These are phyloP conservation scores for Ceratocystis huliohia DNA, from an alignment of 2,329 filamentous ascomycete genomes.

Conservation along the genomic window DNA sequence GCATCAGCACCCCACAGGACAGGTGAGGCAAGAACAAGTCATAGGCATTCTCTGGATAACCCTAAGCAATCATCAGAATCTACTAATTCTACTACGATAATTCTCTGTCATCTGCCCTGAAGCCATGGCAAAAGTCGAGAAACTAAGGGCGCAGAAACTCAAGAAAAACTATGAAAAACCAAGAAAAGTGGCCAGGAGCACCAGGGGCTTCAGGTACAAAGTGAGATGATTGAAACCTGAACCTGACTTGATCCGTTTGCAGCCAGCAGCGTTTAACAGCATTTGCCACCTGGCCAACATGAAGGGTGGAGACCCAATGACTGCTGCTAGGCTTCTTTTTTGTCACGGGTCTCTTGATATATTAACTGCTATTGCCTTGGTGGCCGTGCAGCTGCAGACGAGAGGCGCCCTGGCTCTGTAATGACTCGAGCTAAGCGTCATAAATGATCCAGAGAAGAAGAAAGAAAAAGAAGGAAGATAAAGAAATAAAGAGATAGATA, in stretches of 20 bases:
- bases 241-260: not conserved
- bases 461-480: not conserved
- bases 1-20: not conserved
- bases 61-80: not conserved
- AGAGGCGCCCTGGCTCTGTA: too few relatives aligned
- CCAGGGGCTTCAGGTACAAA: constrained; percentile 1
- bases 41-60: not conserved
- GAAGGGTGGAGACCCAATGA: not conserved
- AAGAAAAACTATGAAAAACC: not conserved
- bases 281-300: not conserved
- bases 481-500: not conserved
- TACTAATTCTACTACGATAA: not conserved
- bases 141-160: not conserved
- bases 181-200: not conserved
- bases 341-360: not conserved
- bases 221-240: constrained; percentile 1
- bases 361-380: not conserved
- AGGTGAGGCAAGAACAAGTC: too few relatives aligned
- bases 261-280: not conserved
- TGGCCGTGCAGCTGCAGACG: not conserved
- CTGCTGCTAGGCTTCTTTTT: not conserved
- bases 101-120: not conserved
- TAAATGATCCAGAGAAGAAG: not conserved
- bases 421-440: not conserved
- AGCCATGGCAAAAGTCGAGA: not conserved